Conservation (phyloP, 2,329 filamentous ascomycete genomes). For the Incumbomyces lentus region DNA sequence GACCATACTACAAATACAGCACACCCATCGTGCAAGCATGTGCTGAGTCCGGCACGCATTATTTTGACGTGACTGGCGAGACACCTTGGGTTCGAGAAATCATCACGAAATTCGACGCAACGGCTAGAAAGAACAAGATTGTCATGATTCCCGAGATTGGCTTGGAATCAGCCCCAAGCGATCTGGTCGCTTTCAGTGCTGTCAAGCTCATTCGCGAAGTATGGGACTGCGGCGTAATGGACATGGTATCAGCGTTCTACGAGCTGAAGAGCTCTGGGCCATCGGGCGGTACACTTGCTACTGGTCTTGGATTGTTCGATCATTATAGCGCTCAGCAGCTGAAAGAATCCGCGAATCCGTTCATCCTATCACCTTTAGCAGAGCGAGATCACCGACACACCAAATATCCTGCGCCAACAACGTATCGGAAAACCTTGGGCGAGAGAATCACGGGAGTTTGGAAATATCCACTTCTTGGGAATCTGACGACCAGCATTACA, state of each 20-base stretch:
- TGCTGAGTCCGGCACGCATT: constrained; percentile 55
- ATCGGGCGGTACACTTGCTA: constrained; percentile 56
- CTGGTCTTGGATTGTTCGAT: constrained; percentile 49
- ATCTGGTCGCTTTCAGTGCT: constrained; percentile 44
- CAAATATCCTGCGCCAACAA: constrained; percentile 30
- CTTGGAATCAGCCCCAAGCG: constrained; percentile 51
- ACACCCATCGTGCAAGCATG: constrained; percentile 55
- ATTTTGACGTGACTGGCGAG: constrained; percentile 57
- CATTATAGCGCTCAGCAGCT: constrained; percentile 14
- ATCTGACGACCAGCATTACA: constrained; percentile 44
- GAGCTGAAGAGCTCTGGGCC: constrained; percentile 42
- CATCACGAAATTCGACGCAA: constrained; percentile 50
- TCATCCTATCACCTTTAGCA: constrained; percentile 23
- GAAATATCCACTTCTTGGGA: constrained; percentile 46
- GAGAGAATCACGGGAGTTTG: constrained; percentile 42
- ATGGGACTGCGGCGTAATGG: constrained; percentile 39
- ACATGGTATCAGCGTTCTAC: constrained; percentile 44
- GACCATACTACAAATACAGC: constrained; percentile 56
- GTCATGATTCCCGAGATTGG: constrained; percentile 54
- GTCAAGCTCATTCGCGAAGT: constrained; percentile 44
- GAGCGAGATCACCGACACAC: constrained; percentile 42
- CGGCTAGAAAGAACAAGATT: constrained; percentile 48
- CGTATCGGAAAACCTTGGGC: constrained; percentile 26
- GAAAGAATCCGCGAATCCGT: constrained; percentile 14
- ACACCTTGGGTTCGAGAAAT: constrained; percentile 54